phyloP scores from a whole-genome alignment of 495 filamentous ascomycete genomes.

The Neurospora sp. region DNA sequence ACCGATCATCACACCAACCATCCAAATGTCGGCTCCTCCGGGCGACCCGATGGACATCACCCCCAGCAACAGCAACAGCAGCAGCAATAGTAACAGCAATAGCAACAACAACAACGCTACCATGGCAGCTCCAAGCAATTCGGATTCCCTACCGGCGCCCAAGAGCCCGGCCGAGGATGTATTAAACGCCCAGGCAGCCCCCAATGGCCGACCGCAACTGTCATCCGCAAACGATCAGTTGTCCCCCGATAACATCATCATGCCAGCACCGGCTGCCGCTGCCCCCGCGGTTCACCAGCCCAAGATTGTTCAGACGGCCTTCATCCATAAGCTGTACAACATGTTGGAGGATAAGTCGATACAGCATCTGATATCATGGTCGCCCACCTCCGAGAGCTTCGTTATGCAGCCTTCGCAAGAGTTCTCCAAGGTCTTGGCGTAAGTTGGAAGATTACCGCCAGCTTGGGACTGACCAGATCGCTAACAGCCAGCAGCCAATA shows the following conservation, averaged over 20 bases:
- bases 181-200: conserved; percentile 23
- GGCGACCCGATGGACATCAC: conserved; percentile 44
- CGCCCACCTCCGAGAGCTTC: conserved; percentile 85
- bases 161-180: conserved; percentile 28
- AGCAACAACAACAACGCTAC: neutral
- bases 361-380: conserved; percentile 94
- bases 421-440: conserved; percentile 98
- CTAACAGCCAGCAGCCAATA: conserved; percentile 54
- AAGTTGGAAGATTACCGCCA: conserved; percentile 24
- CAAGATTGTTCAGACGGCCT: conserved; percentile 98
- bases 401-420: conserved; percentile 96
- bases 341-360: conserved; percentile 94
- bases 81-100: neutral
- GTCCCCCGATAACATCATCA: conserved; percentile 24
- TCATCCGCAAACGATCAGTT: conserved; percentile 20
- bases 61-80: conserved; percentile 19
- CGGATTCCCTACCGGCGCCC: conserved; percentile 29
- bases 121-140: conserved; percentile 19
- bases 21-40: conserved; percentile 39
- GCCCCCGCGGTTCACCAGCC: conserved; percentile 85
- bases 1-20: conserved; percentile 39
- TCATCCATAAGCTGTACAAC: conserved; percentile 98
- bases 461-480: neutral
- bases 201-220: conserved; percentile 16
- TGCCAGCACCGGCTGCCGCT: conserved; percentile 46